phyloP scores from a whole-genome alignment of 75 land plant species.

The Isoetes taiwanensis region DNA sequence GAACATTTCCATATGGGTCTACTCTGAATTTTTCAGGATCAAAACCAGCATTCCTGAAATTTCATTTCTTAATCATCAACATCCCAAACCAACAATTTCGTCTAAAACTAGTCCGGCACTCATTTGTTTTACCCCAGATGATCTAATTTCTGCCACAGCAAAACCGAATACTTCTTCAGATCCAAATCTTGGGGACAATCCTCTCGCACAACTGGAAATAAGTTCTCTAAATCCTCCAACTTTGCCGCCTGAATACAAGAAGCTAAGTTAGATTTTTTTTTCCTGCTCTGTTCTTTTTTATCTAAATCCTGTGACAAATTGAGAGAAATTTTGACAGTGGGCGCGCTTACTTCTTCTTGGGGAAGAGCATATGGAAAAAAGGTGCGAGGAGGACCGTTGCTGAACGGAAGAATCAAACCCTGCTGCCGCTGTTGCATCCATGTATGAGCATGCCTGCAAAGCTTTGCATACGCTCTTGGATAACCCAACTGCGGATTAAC shows the following conservation, averaged over 20 bases:
- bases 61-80: no score
- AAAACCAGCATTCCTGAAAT: conserved; percentile 94
- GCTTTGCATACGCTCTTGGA: conserved; percentile 75
- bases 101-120: no score
- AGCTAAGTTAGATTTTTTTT: no score
- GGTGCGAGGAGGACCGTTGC: conserved; percentile 63
- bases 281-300: not conserved
- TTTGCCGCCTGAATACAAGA: conserved; percentile 37
- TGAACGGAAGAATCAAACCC: conserved; percentile 32
- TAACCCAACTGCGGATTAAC: conserved; percentile 60
- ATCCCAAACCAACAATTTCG: no score
- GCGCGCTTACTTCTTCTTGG: conserved; percentile 33
- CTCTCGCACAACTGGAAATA: conserved; percentile 51
- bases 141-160: conserved; percentile 82
- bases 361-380: conserved; percentile 52
- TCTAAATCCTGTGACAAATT: conserved; percentile 1
- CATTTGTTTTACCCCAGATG: conserved; percentile 82
- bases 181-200: conserved; percentile 42
- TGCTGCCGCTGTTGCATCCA: conserved; percentile 9
- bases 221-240: conserved; percentile 42
- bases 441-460: conserved; percentile 34
- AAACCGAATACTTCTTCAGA: conserved; percentile 38
- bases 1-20: conserved; percentile 89
- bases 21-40: conserved; percentile 84
- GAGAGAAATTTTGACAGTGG: not conserved